Evolutionary conservation across 1,284 basidiomycete species (phyloP).

Genomic region (Malassezia psittaci): DNA sequence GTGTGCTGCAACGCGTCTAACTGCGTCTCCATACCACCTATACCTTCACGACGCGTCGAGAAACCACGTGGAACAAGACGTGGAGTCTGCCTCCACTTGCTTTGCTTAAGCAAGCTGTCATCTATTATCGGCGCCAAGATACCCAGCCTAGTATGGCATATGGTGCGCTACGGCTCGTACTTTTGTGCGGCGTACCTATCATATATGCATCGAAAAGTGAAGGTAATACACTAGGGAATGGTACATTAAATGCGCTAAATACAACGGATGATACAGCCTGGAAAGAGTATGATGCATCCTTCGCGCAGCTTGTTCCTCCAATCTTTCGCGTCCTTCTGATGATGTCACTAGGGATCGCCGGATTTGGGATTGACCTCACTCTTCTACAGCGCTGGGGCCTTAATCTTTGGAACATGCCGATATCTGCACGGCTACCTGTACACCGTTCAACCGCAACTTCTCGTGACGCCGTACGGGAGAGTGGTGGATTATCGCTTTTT

Average conservation of each 20-base stretch:
- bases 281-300: conserved; percentile 16
- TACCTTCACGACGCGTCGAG: too few species aligned
- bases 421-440: conserved; percentile 16
- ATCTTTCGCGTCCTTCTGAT: conserved; percentile 42
- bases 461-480: not conserved
- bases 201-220: too few species aligned
- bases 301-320: conserved; percentile 37
- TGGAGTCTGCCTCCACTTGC: not conserved
- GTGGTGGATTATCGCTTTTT: conserved; percentile 7
- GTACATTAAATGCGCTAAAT: too few species aligned
- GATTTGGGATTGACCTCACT: conserved; percentile 29
- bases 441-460: conserved; percentile 2
- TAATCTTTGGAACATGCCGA: conserved; percentile 24
- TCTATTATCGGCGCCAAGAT: too few species aligned
- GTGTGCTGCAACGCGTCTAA: conserved; percentile 30
- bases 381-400: conserved; percentile 29
- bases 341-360: conserved; percentile 29
- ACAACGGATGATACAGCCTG: not conserved
- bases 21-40: conserved; percentile 30
- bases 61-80: too few species aligned
- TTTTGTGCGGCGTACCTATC: too few species aligned
- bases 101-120: too few species aligned
- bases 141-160: too few species aligned
- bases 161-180: too few species aligned
- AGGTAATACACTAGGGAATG: too few species aligned